Base-by-base conservation (phyloP, 2,329 filamentous ascomycete genomes). In the Aspergillus clavatus region DNA sequence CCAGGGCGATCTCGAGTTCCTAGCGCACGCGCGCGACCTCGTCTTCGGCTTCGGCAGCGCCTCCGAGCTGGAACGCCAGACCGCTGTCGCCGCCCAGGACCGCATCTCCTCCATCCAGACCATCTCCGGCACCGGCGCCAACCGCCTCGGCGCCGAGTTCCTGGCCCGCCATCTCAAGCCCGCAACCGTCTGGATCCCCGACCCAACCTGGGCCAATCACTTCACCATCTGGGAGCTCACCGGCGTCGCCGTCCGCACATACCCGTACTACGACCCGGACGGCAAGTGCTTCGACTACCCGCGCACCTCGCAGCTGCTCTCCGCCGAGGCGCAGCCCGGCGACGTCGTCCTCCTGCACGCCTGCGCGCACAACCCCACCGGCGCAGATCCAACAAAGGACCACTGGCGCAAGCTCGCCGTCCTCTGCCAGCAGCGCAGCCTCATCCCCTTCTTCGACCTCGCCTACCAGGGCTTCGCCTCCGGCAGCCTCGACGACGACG, bases 201-300 rank as follows among this genome's bases (percentile, higher is more conserved):
- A 85, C 66, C 91, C 93, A 33, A 97, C 91, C 45, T 98, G 93
- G 91, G 88, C 86, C 52, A 97, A 98, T 74, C 91, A 98, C 79
- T 83, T 90, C 72, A 89, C 95, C 70, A 94, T 97, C 73, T 95
- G 96, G 74, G 79, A 76, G 69, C 95, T 95, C 60, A 87, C 95
- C 57, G 78, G 80, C 51, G 77, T 96, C 22, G 74, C 80, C 21
- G 81, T 87, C 60, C 82, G 83, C 55, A 45, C 50, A 0, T 61
- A 60, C 39, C 41, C 42, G 26, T 63, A 62, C 39, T 62, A 59
- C 35, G 42, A 55, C 26, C 23, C 33, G 3, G 42, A 40, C 4
- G 53, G 29, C 2, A 56, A 50, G 24, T 35, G 36, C 7, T 19
- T 62, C 7, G 54, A 61, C 26, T 61, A 60, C 36, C 43, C 44